Base-by-base conservation (phyloP, 768 basidiomycete genomes). In the Boletellus emodensis region DNA sequence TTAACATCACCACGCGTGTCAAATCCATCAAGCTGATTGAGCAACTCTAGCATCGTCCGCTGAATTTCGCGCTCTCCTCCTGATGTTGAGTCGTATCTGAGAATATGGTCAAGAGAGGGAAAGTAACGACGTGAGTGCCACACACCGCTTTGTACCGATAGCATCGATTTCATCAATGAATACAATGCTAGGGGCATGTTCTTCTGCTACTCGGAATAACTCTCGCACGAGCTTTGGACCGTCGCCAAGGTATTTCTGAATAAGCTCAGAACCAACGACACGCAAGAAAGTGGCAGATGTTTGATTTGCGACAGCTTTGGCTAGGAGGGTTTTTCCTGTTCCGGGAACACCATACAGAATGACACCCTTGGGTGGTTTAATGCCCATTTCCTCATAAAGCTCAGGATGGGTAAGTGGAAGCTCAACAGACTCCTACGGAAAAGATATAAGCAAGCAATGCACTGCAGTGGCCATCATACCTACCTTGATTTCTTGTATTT, bases 161-260 rank as follows among this genome's bases (percentile, higher is more conserved):
- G 96, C 96, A 63, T 99, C 96, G 49, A 99, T 97, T 70, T 99
- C 96, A 68, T 99, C 96, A 65, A 99, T 98, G 72, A 99, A 98
- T 18, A 99, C 90, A 56, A 99, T 98, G 78, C 91, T 94, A 3
- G 96, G 96, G 5, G 96, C 96, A 62, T 97, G 85, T 67, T 98
- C 96, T 67, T 96, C 94, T 12, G 96, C 96, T 3, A 94, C 92
- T 48, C 93, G 80, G 84, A 99, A 99, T 50, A 98, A 70, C 68
- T 99, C 95, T 53, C 96, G 85, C 14, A 99, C 96, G 33, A 98
- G 84, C 72, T 98, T 99, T 26, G 95, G 94, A 12, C 96, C 95
- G 61, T 99, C 96, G 61, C 96, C 96, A 38, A 99, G 88, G 67
- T 98, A 99, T 68, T 98, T 99, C 76, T 99, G 96, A 53, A 99